Conservation (phyloP, 1,284 basidiomycete species). For the Cronartium quercuum region DNA sequence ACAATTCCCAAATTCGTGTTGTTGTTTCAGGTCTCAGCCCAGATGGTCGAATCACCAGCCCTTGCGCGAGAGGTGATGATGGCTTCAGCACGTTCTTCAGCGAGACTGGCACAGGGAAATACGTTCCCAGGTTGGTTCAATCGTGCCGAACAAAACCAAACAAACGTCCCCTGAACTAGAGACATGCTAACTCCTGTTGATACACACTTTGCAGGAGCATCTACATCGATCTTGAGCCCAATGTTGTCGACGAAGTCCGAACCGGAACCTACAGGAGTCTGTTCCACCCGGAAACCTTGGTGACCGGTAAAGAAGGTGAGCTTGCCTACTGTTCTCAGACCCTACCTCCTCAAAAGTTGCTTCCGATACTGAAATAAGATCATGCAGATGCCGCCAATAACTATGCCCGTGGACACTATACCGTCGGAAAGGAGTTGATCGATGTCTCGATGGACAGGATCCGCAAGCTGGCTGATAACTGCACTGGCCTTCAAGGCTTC, state of each 20-base stretch:
- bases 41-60: slow-evolving; percentile 77
- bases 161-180: background rate
- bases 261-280: slow-evolving; percentile 87
- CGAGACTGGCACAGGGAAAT: slow-evolving; percentile 63
- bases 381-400: slow-evolving; percentile 30
- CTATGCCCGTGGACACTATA: slow-evolving; percentile 85
- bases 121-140: slow-evolving; percentile 7
- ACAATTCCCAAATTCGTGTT: background rate
- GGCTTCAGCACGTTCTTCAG: slow-evolving; percentile 97
- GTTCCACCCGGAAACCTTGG: slow-evolving; percentile 98
- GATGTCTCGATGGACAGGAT: slow-evolving; percentile 88
- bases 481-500: slow-evolving; percentile 96
- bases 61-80: slow-evolving; percentile 67
- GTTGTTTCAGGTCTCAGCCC: slow-evolving; percentile 68
- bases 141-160: background rate
- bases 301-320: slow-evolving; percentile 98
- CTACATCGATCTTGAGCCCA: slow-evolving; percentile 91
- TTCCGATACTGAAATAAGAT: background rate
- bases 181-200: background rate
- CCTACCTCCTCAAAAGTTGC: background rate
- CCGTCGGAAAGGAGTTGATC: slow-evolving; percentile 54
- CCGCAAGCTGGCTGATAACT: slow-evolving; percentile 93
- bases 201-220: slow-evolving; percentile 54
- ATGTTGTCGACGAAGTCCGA: slow-evolving; percentile 93
- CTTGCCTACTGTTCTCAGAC: slow-evolving; percentile 52